Evolutionary conservation across 2,329 filamentous ascomycete genomes (phyloP).

Genomic region (Tolypocladium album): DNA sequence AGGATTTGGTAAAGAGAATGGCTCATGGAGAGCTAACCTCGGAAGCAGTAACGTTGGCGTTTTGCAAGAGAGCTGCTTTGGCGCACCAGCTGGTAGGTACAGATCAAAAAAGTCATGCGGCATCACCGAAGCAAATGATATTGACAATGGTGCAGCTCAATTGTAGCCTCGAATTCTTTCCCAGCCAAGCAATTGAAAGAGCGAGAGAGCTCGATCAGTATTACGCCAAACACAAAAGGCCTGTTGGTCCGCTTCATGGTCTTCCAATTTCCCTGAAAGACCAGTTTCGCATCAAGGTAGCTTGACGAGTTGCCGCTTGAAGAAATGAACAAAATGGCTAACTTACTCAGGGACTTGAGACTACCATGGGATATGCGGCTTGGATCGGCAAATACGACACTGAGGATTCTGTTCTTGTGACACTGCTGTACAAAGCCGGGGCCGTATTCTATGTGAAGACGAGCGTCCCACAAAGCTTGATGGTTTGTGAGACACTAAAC

Average conservation of each 20-base stretch:
- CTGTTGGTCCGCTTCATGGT: constrained; percentile 50
- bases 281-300: constrained; percentile 25
- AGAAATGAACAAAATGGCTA: not conserved
- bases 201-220: constrained; percentile 37
- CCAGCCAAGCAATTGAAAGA: constrained; percentile 30
- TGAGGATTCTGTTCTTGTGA: constrained; percentile 16
- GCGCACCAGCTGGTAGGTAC: constrained; percentile 41
- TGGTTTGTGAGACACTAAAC: constrained; percentile 18
- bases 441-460: constrained; percentile 15
- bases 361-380: constrained; percentile 24
- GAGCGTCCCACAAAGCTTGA: constrained; percentile 12
- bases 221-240: constrained; percentile 24
- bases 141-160: not conserved
- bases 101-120: constrained; percentile 7
- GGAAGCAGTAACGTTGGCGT: constrained; percentile 23
- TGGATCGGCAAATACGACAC: constrained; percentile 19
- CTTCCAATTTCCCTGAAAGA: constrained; percentile 44
- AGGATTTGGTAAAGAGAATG: constrained; percentile 23
- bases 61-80: constrained; percentile 35
- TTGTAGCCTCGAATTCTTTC: constrained; percentile 29
- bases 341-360: constrained; percentile 29
- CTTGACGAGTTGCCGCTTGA: no score
- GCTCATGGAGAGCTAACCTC: constrained; percentile 16
- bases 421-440: constrained; percentile 17
- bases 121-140: not conserved